phyloP scores from a whole-genome alignment of 2,329 filamentous ascomycete genomes.

The Pyrenophora graminea region DNA sequence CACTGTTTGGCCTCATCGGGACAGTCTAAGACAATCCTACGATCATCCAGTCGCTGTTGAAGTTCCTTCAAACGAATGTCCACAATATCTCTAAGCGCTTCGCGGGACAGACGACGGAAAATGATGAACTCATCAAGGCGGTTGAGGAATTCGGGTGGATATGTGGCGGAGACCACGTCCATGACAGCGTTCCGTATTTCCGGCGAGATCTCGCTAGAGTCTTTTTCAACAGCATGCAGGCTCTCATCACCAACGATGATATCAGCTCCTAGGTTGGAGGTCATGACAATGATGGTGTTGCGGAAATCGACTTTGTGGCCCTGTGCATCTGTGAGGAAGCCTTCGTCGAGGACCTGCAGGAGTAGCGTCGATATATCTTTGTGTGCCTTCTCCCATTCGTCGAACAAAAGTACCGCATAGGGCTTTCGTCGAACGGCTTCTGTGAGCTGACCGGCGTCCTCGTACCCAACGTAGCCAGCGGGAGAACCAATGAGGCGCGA shows the following conservation, averaged over 20 bases:
- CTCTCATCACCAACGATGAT: constrained; percentile 80
- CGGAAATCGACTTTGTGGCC: constrained; percentile 96
- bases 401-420: constrained; percentile 91
- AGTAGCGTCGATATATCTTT: constrained; percentile 90
- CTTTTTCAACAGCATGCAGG: constrained; percentile 61
- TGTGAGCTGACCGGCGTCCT: constrained; percentile 93
- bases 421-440: constrained; percentile 94
- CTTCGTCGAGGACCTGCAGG: constrained; percentile 93
- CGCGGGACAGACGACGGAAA: constrained; percentile 81
- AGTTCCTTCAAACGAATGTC: constrained; percentile 88
- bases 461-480: constrained; percentile 94
- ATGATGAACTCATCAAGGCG: constrained; percentile 96
- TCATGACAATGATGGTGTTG: constrained; percentile 95
- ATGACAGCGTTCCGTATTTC: constrained; percentile 80
- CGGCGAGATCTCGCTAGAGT: constrained; percentile 68
- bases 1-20: constrained; percentile 75
- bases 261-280: constrained; percentile 90
- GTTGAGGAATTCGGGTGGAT: constrained; percentile 95
- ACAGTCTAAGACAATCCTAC: constrained; percentile 77
- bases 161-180: constrained; percentile 75
- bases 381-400: constrained; percentile 98
- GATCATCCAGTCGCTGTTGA: constrained; percentile 79
- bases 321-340: constrained; percentile 92
- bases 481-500: constrained; percentile 90
- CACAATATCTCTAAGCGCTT: constrained; percentile 86